Base-by-base conservation (phyloP, 176 grass and related monocot genomes). In the Eragrostis curvula region DNA sequence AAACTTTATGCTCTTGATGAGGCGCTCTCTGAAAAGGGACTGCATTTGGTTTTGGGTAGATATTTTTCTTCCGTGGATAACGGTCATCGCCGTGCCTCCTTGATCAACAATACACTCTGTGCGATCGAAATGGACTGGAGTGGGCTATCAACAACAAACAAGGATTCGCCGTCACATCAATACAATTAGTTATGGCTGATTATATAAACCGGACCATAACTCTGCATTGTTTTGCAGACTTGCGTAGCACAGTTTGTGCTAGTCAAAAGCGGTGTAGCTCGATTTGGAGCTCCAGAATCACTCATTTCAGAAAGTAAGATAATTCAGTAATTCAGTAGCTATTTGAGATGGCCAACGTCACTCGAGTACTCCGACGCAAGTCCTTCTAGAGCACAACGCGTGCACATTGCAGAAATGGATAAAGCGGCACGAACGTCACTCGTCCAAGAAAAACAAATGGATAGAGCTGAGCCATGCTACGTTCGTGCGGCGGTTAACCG, bases 1-100 rank as follows among this genome's bases (percentile, higher is more conserved):
- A 44, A 44, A 56, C 32, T 86, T 79, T 66, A 72, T 57, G 65
- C 64, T 44, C 51, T 28, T 60, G 23, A 58, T 12, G 45, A 28
- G 29, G 27, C 20, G 3, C 47, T 11, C 3, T 32, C 42, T 50
- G 23, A 63, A 53, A 62, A 79, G 16, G 55, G 52, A 21, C 5
- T 11, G 66, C 30, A 44, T 49, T 70, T 68, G 40, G 39, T 81
- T 28, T 29, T 0, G 36, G 17, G 18, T 8, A 71, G 55, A 85
- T 79, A 72, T 79, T 85, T 85, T 4, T 79, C 27, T 7, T 6
- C 4, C 20, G 30, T 42, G 24, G 16, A 59, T 29, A 32, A 46
- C 27, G 81, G 55, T 28, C 23, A 24, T 27, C 13, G 49, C 36
- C 12, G 32, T 67, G 23, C 21, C 39, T 32, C 44, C 2, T 16